These are phyloP conservation scores for Deuterostichococcus epilithicus DNA, from an alignment of 139 green algal genomes.

Conservation along the genomic window DNA sequence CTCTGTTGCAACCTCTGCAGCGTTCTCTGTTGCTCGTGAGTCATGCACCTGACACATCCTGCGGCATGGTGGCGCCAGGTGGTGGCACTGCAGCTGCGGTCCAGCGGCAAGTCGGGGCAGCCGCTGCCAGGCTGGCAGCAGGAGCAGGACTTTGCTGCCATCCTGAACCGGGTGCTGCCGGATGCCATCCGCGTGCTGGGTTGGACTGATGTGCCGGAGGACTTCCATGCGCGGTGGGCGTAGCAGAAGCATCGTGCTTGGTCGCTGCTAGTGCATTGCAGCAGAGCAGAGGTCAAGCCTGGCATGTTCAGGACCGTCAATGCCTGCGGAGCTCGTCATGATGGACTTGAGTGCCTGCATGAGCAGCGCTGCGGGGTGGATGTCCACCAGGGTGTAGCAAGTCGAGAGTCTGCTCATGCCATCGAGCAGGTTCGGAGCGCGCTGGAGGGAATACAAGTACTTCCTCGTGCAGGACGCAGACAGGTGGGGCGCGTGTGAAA, in stretches of 20 bases:
- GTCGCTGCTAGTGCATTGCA: background rate
- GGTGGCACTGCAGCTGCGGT: conserved; percentile 74
- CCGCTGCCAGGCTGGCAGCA: conserved; percentile 17
- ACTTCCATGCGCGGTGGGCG: conserved; percentile 77
- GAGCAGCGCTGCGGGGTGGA: no score
- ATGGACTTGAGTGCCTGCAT: no score
- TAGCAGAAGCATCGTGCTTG: background rate
- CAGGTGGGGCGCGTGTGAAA: background rate
- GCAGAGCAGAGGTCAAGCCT: background rate
- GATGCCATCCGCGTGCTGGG: conserved; percentile 75
- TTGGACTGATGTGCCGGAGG: conserved; percentile 60
- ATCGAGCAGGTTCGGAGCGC: conserved; percentile 62
- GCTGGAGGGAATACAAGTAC: conserved; percentile 86
- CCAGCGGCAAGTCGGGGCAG: conserved; percentile 26
- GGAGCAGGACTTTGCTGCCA: conserved; percentile 79
- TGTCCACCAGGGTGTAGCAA: no score
- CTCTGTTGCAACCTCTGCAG: no score
- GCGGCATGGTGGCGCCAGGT: conserved; percentile 54
- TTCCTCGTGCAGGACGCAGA: conserved; percentile 56
- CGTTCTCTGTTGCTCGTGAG: no score
- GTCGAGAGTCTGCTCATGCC: no score
- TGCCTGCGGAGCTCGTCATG: no score
- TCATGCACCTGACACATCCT: no score
- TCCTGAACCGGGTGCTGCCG: conserved; percentile 70
- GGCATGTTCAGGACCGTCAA: background rate